Conservation (phyloP, 305 asterid species). For the Fraxinus sp. region DNA sequence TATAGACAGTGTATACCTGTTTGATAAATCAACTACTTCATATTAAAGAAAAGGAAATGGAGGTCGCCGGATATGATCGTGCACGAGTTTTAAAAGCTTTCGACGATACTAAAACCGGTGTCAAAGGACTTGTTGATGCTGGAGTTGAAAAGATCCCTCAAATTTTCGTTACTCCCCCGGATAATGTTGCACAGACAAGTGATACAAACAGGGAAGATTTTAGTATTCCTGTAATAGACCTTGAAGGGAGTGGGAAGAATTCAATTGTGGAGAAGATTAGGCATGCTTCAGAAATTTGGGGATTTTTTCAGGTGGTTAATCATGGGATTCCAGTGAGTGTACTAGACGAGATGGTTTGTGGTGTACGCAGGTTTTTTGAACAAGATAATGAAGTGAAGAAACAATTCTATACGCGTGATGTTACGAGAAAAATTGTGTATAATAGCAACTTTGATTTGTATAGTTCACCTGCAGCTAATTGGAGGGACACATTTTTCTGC, state of each 20-base stretch:
- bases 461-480: constrained; percentile 33
- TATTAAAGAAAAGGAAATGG: constrained; percentile 22
- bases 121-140: constrained; percentile 42
- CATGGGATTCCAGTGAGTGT: constrained; percentile 43
- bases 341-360: constrained; percentile 39
- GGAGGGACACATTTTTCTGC: constrained; percentile 46
- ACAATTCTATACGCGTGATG: constrained; percentile 41
- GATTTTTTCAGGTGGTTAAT: constrained; percentile 50
- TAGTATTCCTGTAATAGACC: constrained; percentile 45
- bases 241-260: constrained; percentile 21
- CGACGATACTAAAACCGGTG: constrained; percentile 43
- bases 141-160: constrained; percentile 31
- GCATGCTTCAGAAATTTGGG: constrained; percentile 41
- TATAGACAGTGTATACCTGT: not conserved
- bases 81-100: constrained; percentile 35
- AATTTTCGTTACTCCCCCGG: constrained; percentile 29
- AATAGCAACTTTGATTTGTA: constrained; percentile 51
- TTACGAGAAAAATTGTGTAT: constrained; percentile 30
- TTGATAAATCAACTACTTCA: not conserved
- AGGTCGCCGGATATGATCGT: constrained; percentile 22
- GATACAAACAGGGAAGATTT: not conserved
- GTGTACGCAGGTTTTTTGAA: constrained; percentile 41
- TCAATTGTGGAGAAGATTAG: constrained; percentile 27
- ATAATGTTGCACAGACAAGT: not conserved
- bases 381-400: constrained; percentile 39